phyloP scores from a whole-genome alignment of 2,329 filamentous ascomycete species.

The Xylariaceae sp. region DNA sequence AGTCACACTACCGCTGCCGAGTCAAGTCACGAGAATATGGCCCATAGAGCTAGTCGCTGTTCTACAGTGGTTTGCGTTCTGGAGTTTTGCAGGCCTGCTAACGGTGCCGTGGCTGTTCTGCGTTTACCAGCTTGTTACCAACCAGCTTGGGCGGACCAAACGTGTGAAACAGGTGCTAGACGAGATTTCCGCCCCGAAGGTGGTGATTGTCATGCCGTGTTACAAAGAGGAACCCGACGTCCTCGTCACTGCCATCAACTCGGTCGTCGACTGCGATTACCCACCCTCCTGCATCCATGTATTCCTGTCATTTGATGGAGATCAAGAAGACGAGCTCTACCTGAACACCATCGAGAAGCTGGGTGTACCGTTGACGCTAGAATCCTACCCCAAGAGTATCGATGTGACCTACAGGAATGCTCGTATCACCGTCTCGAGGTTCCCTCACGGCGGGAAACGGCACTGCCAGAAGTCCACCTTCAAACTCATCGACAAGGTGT shows the following conservation, averaged over 20 bases:
- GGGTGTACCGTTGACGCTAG: conserved; percentile 72
- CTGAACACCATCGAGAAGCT: conserved; percentile 80
- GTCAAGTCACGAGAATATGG: conserved; percentile 67
- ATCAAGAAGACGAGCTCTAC: conserved; percentile 83
- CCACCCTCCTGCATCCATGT: conserved; percentile 89
- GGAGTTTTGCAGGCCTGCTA: conserved; percentile 80
- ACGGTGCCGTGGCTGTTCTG: conserved; percentile 91
- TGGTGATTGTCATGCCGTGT: conserved; percentile 94
- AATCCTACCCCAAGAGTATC: conserved; percentile 82
- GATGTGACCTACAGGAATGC: conserved; percentile 80
- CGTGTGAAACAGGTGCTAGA: conserved; percentile 81
- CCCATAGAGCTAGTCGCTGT: conserved; percentile 63
- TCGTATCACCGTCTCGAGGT: conserved; percentile 85
- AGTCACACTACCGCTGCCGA: conserved; percentile 81
- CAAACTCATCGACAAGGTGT: conserved; percentile 88
- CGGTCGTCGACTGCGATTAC: conserved; percentile 90
- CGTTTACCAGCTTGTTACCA: conserved; percentile 84
- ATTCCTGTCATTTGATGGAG: conserved; percentile 92
- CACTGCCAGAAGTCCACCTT: conserved; percentile 93
- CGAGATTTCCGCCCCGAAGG: conserved; percentile 82
- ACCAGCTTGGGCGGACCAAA: conserved; percentile 76
- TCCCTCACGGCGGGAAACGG: conserved; percentile 88
- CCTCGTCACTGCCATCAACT: conserved; percentile 81
- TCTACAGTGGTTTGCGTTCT: conserved; percentile 94
- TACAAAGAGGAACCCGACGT: conserved; percentile 88